Percentiles rank a stretch among this genome's conserved stretches.
These are phyloP conservation scores for Scortechinia acanthostroma DNA, from an alignment of 2,329 filamentous ascomycete species.

Conservation along the genomic window DNA sequence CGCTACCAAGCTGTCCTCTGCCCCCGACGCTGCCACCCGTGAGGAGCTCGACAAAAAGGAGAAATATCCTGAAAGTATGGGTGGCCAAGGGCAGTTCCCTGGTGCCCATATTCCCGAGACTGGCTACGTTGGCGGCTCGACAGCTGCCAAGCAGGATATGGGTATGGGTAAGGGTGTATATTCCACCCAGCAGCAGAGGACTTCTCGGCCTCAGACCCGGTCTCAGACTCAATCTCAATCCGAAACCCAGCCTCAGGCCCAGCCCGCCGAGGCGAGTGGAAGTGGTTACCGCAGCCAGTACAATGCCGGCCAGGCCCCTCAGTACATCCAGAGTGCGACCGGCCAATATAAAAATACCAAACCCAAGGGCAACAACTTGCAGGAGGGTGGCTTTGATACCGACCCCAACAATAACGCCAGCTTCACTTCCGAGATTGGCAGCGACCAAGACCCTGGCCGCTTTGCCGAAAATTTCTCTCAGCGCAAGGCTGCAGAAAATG, in stretches of 20 bases:
- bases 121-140: neutral
- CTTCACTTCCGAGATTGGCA: constrained; percentile 7
- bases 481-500: neutral
- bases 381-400: constrained; percentile 7
- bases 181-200: neutral
- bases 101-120: neutral
- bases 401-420: constrained; percentile 7
- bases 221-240: too few species aligned
- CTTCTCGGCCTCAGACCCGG: too few species aligned
- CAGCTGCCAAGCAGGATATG: neutral
- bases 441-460: constrained; percentile 9
- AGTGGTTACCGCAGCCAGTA: constrained; percentile 2
- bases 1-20: constrained; percentile 5
- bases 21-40: neutral
- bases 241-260: neutral
- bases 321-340: neutral
- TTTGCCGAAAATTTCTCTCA: constrained; percentile 7
- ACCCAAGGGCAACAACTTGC: constrained; percentile 3
- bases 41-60: constrained; percentile 3
- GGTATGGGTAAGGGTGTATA: neutral
- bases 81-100: constrained; percentile 1
- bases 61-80: constrained; percentile 3
- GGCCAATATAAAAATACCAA: neutral
- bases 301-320: neutral
- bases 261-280: neutral